Base-by-base conservation (phyloP, 1,139 yeast species). In the Lodderomyces beijingensis region DNA sequence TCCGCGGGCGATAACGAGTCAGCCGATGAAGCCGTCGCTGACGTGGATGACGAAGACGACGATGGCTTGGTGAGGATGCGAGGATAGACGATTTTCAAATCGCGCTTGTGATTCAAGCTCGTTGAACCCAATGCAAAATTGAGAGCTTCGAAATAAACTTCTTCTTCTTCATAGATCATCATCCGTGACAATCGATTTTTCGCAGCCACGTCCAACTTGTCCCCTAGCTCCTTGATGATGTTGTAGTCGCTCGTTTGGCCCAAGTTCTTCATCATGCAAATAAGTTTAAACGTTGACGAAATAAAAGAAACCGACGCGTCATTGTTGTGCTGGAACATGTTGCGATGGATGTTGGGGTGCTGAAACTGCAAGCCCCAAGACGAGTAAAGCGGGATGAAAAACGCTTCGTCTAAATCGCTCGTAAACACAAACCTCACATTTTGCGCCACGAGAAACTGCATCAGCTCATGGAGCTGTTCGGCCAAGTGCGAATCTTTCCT, bases 281-380 rank as follows among this genome's bases (percentile, higher is more conserved):
- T 49, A 4, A 65, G 50, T n/a, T n/a, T n/a, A n/a, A n/a, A n/a
- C n/a, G n/a, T n/a, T 23, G 57, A 56, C 30, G 69, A 42, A n/a
- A 71, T 47, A 2, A 44, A 39, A 4, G 50, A 41, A 5, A 71
- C 40, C 15, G 40, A 40, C 8, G 34, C 27, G 5, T 17, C 17
- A 4, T 27, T 14, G n/a, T 27, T 29, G 11, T 19, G 21, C 21
- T 7, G 7, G 16, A 25, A 57, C 3, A 70, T 32, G 20, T 65
- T 55, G 35, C 82, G 55, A 43, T 52, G 72, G 12, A 77, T 70
- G 43, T 77, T 76, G 1, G 83, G 77, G 47, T 78, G 85, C 8
- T 51, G 42, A 22, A 62, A 51, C 21, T 68, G 64, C 14, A 59
- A 40, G n/a, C 62, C 70, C 32, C 77, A 50, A 2, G 79, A 50